Conservation (phyloP, 495 filamentous ascomycete genomes). For the Daldinia loculata region DNA sequence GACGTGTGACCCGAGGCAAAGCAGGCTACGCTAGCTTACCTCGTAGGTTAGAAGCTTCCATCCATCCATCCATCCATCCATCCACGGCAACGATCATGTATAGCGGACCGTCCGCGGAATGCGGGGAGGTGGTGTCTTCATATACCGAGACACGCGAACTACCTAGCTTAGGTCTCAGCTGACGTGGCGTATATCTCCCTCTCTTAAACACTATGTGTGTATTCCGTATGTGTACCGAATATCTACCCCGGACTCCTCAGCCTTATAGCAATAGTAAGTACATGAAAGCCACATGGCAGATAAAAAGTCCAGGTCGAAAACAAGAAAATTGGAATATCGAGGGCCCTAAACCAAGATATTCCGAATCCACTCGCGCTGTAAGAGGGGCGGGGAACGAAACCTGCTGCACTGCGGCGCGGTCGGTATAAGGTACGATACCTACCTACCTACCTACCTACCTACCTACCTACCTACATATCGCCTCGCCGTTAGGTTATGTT, state of each 20-base stretch:
- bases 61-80: background rate
- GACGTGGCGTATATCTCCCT: background rate
- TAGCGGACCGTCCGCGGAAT: background rate
- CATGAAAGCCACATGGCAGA: constrained; percentile 19
- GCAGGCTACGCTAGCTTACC: background rate
- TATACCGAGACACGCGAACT: background rate
- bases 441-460: too few species aligned
- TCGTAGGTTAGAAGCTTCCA: background rate
- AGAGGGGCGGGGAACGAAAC: background rate
- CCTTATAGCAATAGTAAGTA: constrained; percentile 28
- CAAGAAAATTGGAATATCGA: background rate
- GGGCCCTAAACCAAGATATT: background rate
- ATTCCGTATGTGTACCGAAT: background rate
- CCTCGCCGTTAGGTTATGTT: background rate
- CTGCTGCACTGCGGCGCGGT: background rate
- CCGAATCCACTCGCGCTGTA: background rate
- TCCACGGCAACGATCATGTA: background rate
- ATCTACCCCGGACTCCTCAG: constrained; percentile 16
- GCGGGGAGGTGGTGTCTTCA: constrained; percentile 8
- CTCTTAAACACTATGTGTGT: too few species aligned
- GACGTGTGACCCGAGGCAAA: background rate
- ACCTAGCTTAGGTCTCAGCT: background rate
- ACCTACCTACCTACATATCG: background rate
- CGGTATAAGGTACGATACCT: background rate
- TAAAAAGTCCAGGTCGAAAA: background rate